Percentiles rank a stretch among this genome's conserved stretches.
Evolutionary conservation across 176 grass and related monocot genomes (phyloP).

Genomic region (Puya raimondii): DNA sequence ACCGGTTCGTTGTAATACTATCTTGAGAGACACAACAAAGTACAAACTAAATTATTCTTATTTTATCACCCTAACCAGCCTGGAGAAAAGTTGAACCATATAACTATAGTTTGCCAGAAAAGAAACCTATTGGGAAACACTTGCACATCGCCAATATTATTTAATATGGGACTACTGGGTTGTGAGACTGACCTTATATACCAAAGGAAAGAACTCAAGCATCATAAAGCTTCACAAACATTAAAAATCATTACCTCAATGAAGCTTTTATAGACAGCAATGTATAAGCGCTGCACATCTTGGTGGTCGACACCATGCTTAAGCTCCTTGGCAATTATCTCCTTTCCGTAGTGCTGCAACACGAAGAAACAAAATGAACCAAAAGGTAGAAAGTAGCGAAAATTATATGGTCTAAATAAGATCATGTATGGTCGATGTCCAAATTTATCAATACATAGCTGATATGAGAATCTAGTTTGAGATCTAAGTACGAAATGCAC

Average conservation of each 20-base stretch:
- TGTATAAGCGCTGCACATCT: slow-evolving; percentile 78
- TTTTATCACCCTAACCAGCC: too few species aligned
- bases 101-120: too few species aligned
- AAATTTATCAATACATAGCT: not conserved
- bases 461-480: not conserved
- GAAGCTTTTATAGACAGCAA: slow-evolving; percentile 94
- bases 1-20: too few species aligned
- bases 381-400: slow-evolving; percentile 10
- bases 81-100: too few species aligned
- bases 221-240: not conserved
- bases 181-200: too few species aligned
- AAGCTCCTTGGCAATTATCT: slow-evolving; percentile 98
- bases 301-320: slow-evolving; percentile 58
- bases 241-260: slow-evolving; percentile 47
- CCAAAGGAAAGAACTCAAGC: not conserved
- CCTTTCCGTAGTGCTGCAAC: slow-evolving; percentile 83
- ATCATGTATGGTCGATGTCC: not conserved
- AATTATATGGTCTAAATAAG: not conserved
- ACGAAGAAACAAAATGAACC: slow-evolving; percentile 1
- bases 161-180: too few species aligned
- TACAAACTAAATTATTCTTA: too few species aligned
- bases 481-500: not conserved
- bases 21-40: too few species aligned
- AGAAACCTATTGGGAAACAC: too few species aligned
- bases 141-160: too few species aligned